Evolutionary conservation across 2,329 filamentous ascomycete species (phyloP).

Genomic region (Helotiales sp.): DNA sequence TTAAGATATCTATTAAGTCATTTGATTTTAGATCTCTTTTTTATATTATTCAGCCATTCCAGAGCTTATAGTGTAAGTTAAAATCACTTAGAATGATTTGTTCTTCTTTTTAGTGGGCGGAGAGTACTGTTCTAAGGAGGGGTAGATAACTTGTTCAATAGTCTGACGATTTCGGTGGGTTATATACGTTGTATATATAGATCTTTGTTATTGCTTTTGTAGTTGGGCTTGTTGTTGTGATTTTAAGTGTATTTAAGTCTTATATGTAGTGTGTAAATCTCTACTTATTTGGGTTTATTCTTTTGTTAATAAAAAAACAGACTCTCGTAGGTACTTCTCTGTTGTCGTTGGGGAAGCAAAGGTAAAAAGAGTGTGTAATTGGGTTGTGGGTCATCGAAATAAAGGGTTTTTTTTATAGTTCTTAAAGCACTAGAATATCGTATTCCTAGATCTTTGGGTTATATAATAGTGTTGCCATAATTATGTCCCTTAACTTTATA

Average conservation of each 20-base stretch:
- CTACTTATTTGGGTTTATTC: background rate
- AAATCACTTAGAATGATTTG: background rate
- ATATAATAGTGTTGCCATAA: conserved; percentile 36
- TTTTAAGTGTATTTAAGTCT: background rate
- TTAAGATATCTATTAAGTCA: background rate
- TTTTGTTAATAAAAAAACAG: conserved; percentile 5
- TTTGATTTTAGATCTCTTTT: background rate
- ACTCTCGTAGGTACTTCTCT: conserved; percentile 4
- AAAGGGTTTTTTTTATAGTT: conserved; percentile 35
- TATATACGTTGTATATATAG: background rate
- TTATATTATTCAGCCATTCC: background rate
- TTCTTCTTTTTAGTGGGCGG: background rate
- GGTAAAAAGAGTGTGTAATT: conserved; percentile 32
- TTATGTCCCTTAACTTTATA: background rate
- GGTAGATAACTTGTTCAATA: background rate
- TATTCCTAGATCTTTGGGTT: conserved; percentile 34
- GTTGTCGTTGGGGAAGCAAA: conserved; percentile 14
- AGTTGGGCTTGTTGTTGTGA: background rate
- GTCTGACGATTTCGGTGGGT: background rate
- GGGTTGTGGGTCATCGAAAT: conserved; percentile 36
- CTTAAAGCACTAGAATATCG: conserved; percentile 36
- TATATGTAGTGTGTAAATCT: background rate
- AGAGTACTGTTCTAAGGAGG: background rate
- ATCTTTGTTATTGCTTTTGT: background rate
- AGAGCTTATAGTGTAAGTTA: background rate